phyloP scores from a whole-genome alignment of 2,329 filamentous ascomycete genomes.

The Stemphylium lycopersici region DNA sequence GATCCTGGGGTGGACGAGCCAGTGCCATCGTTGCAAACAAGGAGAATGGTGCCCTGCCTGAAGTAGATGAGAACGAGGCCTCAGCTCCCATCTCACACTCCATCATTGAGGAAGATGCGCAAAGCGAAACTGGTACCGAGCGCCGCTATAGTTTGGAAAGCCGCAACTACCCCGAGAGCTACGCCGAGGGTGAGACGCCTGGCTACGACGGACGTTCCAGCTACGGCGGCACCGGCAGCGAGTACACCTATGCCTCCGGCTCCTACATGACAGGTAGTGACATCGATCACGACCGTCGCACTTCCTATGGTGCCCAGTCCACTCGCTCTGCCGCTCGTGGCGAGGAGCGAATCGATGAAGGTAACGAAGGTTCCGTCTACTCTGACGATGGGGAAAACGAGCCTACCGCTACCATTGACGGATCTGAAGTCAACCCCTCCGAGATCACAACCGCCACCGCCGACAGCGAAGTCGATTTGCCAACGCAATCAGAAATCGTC shows the following conservation, averaged over 20 bases:
- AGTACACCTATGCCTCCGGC: slow-evolving; percentile 56
- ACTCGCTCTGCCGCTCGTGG: slow-evolving; percentile 42
- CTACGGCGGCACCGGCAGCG: slow-evolving; percentile 51
- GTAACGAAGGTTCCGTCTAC: slow-evolving; percentile 35
- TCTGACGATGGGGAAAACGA: slow-evolving; percentile 44
- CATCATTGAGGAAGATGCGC: slow-evolving; percentile 37
- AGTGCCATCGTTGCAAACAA: slow-evolving; percentile 49
- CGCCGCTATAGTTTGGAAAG: slow-evolving; percentile 47
- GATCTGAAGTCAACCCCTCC: slow-evolving; percentile 33
- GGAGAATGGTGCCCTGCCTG: slow-evolving; percentile 55
- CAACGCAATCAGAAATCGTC: slow-evolving; percentile 42
- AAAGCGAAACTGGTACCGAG: slow-evolving; percentile 49
- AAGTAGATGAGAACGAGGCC: slow-evolving; percentile 50
- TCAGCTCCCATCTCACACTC: slow-evolving; percentile 24
- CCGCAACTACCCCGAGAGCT: slow-evolving; percentile 44
- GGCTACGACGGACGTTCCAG: slow-evolving; percentile 47
- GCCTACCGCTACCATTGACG: slow-evolving; percentile 30
- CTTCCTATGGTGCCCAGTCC: slow-evolving; percentile 49
- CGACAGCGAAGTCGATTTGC: slow-evolving; percentile 28
- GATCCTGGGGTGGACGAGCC: slow-evolving; percentile 44
- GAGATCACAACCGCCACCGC: slow-evolving; percentile 31
- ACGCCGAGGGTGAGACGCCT: slow-evolving; percentile 44
- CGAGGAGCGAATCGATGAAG: slow-evolving; percentile 40
- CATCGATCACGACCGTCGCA: slow-evolving; percentile 49
- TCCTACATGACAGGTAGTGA: slow-evolving; percentile 57